phyloP scores from a whole-genome alignment of 2,329 filamentous ascomycete genomes.

The Nemania sp. region DNA sequence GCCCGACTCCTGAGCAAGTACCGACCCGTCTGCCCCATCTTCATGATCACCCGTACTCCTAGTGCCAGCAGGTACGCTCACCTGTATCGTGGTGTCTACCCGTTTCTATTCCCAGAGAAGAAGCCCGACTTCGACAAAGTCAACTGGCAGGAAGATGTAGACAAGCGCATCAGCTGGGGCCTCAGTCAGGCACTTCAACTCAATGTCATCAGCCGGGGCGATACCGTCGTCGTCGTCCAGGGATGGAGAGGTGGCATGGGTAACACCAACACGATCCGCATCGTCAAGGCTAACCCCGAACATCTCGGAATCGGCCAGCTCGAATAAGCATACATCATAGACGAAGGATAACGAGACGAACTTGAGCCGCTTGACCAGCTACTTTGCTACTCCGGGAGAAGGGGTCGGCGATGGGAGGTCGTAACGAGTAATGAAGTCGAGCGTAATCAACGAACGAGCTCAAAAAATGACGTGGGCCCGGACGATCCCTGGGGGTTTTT shows the following conservation, averaged over 20 bases:
- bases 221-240: conserved; percentile 85
- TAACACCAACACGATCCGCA: conserved; percentile 84
- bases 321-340: conserved; percentile 42
- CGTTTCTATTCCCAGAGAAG: conserved; percentile 90
- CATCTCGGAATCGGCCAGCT: conserved; percentile 67
- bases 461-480: conserved; percentile 15
- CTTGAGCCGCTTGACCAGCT: conserved; percentile 4
- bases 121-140: conserved; percentile 95
- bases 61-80: conserved; percentile 90
- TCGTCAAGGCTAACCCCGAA: conserved; percentile 70
- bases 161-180: conserved; percentile 97
- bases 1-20: conserved; percentile 98
- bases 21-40: conserved; percentile 97
- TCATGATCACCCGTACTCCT: conserved; percentile 95
- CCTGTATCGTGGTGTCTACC: conserved; percentile 97
- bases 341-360: neutral
- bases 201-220: conserved; percentile 76
- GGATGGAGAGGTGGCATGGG: conserved; percentile 93
- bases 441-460: neutral
- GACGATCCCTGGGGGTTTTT: neutral
- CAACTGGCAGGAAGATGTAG: conserved; percentile 99
- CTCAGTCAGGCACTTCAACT: conserved; percentile 88
- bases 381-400: neutral
- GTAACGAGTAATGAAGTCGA: conserved; percentile 31
- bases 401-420: neutral